Percentiles rank a stretch among this genome's conserved stretches.
phyloP scores from a whole-genome alignment of 2,329 filamentous ascomycete species.

The Talaromyces verruculosus region DNA sequence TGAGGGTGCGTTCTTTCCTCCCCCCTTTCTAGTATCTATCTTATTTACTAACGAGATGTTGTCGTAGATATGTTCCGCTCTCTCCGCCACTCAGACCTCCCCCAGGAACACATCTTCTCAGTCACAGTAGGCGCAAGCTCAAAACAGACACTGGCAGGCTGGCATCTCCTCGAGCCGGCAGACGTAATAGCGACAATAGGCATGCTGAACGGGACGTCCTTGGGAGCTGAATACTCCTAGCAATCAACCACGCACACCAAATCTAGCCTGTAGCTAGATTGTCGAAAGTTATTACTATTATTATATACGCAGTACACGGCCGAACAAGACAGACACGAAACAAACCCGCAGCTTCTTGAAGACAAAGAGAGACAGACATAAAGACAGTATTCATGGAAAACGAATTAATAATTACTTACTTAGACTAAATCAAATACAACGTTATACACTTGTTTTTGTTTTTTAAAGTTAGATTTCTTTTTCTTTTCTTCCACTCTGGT shows the following conservation, averaged over 20 bases:
- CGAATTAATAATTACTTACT: background rate
- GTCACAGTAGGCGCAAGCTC: slow-evolving; percentile 89
- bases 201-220: slow-evolving; percentile 50
- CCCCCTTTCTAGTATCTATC: slow-evolving; percentile 11
- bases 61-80: slow-evolving; percentile 75
- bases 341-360: background rate
- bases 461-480: background rate
- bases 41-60: slow-evolving; percentile 10
- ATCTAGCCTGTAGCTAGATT: background rate
- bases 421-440: slow-evolving; percentile 6
- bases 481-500: background rate
- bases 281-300: background rate
- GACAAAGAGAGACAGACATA: background rate
- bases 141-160: slow-evolving; percentile 86
- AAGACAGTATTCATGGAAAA: slow-evolving; percentile 1
- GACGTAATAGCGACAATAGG: slow-evolving; percentile 74
- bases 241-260: background rate
- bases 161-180: slow-evolving; percentile 82
- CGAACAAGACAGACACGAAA: background rate
- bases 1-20: slow-evolving; percentile 64
- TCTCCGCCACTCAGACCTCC: slow-evolving; percentile 59
- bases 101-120: slow-evolving; percentile 72
- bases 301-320: slow-evolving; percentile 2
- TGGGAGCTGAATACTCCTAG: slow-evolving; percentile 20
- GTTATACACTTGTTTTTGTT: background rate